Base-by-base conservation (phyloP, 1,139 yeast species). In the Candida sp. region DNA sequence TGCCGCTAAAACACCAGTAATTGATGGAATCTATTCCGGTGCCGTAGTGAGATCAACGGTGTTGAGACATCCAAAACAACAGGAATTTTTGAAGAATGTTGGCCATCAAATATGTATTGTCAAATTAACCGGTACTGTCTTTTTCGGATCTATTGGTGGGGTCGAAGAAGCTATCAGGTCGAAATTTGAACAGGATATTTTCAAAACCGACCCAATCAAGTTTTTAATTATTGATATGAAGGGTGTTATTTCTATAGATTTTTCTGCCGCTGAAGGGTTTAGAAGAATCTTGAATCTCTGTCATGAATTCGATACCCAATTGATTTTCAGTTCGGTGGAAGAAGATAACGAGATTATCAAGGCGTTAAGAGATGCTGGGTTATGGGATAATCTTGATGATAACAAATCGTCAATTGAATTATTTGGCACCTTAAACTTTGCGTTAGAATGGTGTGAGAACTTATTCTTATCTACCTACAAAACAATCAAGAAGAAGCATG, bases 371-470 rank as follows among this genome's bases (percentile, higher is more conserved):
- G 89, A 84, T 50, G 88, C 88, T 9, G 93, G 93, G 0, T 63
- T 86, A 36, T 78, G 90, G 79, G 82, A 79, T 46, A 46, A 49
- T 41, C 23, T 27, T 19, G 55, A 56, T 7, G 63, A 70, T 15
- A 68, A 51, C 61, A 55, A 62, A 25, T 58, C 66, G 33, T 68
- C 73, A 22, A 79, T 85, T 35, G 82, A 82, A 52, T 70, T 87
- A 35, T 87, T 87, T 58, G 77, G 79, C 46, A 85, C 88, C 45
- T 73, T 93, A 50, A 93, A 95, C 58, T 79, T 87, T 48, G 97
- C 97, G 0, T 73, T 93, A 42, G 98, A 93, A 63, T 91, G 97
- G 96, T 89, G 97, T 70, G 99, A 93, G 60, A 91, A 93, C 64
- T 83, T 86, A 52, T 89, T 90, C 56, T 73, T 93, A 54, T 73